Evolutionary conservation across 768 basidiomycete species (phyloP).

Genomic region (Pulveroboletus sp.): DNA sequence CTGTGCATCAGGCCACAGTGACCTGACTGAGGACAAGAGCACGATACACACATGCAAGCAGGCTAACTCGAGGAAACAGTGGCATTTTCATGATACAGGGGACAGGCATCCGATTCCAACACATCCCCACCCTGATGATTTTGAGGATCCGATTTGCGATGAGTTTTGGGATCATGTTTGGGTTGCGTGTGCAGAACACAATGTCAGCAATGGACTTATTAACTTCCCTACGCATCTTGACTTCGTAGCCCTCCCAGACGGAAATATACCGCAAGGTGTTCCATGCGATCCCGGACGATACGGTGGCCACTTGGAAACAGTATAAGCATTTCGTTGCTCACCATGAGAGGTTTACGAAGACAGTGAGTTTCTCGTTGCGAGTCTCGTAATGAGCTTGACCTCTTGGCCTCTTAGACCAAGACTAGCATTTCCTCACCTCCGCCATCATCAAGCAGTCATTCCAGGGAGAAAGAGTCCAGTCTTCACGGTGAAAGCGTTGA

Average conservation of each 20-base stretch:
- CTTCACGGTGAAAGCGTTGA: slow-evolving; percentile 16
- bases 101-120: slow-evolving; percentile 65
- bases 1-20: slow-evolving; percentile 40
- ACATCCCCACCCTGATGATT: slow-evolving; percentile 65
- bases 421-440: slow-evolving; percentile 39
- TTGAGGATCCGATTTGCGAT: slow-evolving; percentile 86
- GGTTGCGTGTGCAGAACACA: slow-evolving; percentile 82
- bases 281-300: slow-evolving; percentile 88
- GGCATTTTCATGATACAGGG: slow-evolving; percentile 50
- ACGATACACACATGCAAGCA: slow-evolving; percentile 46
- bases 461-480: slow-evolving; percentile 37
- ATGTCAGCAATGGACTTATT: slow-evolving; percentile 48
- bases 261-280: slow-evolving; percentile 96
- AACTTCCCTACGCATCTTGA: not conserved
- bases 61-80: slow-evolving; percentile 52
- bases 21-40: slow-evolving; percentile 44
- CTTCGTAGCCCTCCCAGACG: slow-evolving; percentile 50
- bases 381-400: not conserved
- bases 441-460: slow-evolving; percentile 45
- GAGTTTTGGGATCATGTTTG: slow-evolving; percentile 88
- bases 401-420: slow-evolving; percentile 36
- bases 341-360: slow-evolving; percentile 70
- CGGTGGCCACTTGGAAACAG: slow-evolving; percentile 92
- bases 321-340: slow-evolving; percentile 80
- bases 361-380: slow-evolving; percentile 39